Evolutionary conservation across 2,329 filamentous ascomycete genomes (phyloP), one percentile per base, ranked within the genome.

Genomic region (Nannizziopsis arthrosporioides): DNA sequence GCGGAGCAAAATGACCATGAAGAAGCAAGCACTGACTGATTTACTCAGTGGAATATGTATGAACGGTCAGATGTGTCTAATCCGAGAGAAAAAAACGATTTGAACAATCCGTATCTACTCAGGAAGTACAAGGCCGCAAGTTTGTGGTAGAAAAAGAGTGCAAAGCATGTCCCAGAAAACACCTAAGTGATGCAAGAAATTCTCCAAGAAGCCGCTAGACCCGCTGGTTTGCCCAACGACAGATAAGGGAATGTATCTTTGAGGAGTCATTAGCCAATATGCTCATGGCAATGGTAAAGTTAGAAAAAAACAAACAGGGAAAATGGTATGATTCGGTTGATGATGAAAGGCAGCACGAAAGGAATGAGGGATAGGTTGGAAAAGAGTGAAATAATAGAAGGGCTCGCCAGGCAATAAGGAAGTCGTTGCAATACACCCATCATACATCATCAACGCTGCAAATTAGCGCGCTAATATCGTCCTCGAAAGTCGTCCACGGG

Each of bases 101-200:
- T 18, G 37, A 17, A 19, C 8, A 40, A 11, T 38, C n/a, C 19
- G 12, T 30, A 11, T 30, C 15, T 30, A 42, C 31, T 42, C 45
- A 47, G 27, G 34, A 42, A 27, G 42, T 37, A 37, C n/a, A 15
- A 47, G 22, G 45, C 45, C 42, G 39, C 30, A 47, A 27, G 41
- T 41, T 10, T 47, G 30, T 42, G 30, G 14, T 41, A 12, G 15
- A 31, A 42, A 42, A 47, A 30, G 17, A 41, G 42, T 32, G 42
- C 22, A 27, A 47, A 47, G 22, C 19, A 41, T 12, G 31, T 40
- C 27, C 31, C 45, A 42, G n/a, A 32, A 35, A 47, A 47, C 45
- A 47, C 45, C 45, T 40, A 37, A 36, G 11, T 37, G 27, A 47
- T 47, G 45, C 45, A 47, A 32, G 18, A 36, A 35, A 47, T 47